Evolutionary conservation across 176 grass and related monocot species (phyloP), one percentile per base, ranked within the genome.

Genomic region (Tuctoria greenei): DNA sequence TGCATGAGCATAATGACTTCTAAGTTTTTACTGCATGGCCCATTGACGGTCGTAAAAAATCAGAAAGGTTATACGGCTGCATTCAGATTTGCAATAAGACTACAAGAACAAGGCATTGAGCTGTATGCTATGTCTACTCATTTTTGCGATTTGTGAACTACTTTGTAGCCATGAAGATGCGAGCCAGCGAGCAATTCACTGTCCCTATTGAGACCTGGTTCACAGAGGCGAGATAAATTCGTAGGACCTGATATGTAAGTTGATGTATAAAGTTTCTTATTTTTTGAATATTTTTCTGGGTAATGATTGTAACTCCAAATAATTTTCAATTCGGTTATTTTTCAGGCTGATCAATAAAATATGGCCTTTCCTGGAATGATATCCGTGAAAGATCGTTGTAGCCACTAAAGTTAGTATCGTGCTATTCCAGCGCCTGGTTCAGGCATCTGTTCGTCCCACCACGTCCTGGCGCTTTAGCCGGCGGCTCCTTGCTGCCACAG

Each of bases 181-280:
- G 34, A 78, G 47, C 67, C 45, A 49, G 43, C 37, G 43, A 79
- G 51, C 67, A 71, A 40, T 82, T 42, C 15, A 13, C 15, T 41
- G 26, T 42, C 1, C 47, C 49, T 44, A 47, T 50, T 72, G 67
- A 61, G 50, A 75, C 54, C 64, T 26, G 64, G 61, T 25, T 78
- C n/a, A 0, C 2, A 54, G 74, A 68, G 73, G 77, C 13, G 12
- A 68, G 23, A 70, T 66, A 50, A 55, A n/a, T n/a, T 62, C 8
- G 39, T 67, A 10, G 6, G 46, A 1, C 10, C 7, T n/a, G 49
- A 20, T 50, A 50, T 51, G 18, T 52, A 52, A n/a, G 50, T 52
- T 52, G 50, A 52, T 52, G 0, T 23, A n/a, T n/a, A 23, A 8
- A 8, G 24, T 56, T 56, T n/a, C n/a, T 23, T 23, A 23, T 56